phyloP scores from a whole-genome alignment of 2,329 filamentous ascomycete genomes.

The Xylariomycetidae sp. region DNA sequence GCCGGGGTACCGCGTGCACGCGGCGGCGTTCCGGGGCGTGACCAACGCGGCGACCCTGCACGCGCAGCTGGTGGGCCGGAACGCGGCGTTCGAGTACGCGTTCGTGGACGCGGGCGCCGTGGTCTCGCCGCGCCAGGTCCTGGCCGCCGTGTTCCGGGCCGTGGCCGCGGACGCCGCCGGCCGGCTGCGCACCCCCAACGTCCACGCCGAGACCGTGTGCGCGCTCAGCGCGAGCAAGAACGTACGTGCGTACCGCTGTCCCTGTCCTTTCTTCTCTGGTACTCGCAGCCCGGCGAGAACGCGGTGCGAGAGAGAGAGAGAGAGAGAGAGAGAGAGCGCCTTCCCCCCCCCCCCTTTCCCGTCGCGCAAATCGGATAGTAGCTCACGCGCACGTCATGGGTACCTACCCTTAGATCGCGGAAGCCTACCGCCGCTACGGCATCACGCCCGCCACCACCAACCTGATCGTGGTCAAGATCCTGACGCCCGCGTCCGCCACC shows the following conservation, averaged over 20 bases:
- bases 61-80: constrained; percentile 77
- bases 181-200: constrained; percentile 70
- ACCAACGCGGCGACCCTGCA: constrained; percentile 73
- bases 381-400: background rate
- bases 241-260: too few relatives aligned
- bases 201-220: constrained; percentile 84
- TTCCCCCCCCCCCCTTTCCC: background rate
- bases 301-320: too few relatives aligned
- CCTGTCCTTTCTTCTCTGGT: background rate
- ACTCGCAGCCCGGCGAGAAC: constrained; percentile 4
- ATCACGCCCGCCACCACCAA: constrained; percentile 63
- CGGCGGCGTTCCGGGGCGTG: constrained; percentile 70
- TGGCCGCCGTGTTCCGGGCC: constrained; percentile 74
- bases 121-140: constrained; percentile 64
- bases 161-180: constrained; percentile 57
- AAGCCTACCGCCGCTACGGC: constrained; percentile 85
- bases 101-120: constrained; percentile 83
- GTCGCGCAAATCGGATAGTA: background rate
- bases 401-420: constrained; percentile 61
- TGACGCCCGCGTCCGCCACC: constrained; percentile 19
- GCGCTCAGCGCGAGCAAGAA: constrained; percentile 78
- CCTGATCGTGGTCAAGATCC: constrained; percentile 78
- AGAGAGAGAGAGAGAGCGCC: too few relatives aligned
- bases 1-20: constrained; percentile 58
- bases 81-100: constrained; percentile 84